Percentiles rank a stretch among this genome's conserved stretches.
Evolutionary conservation across 495 filamentous ascomycete species (phyloP).

Genomic region (Penicillium tannophilum): DNA sequence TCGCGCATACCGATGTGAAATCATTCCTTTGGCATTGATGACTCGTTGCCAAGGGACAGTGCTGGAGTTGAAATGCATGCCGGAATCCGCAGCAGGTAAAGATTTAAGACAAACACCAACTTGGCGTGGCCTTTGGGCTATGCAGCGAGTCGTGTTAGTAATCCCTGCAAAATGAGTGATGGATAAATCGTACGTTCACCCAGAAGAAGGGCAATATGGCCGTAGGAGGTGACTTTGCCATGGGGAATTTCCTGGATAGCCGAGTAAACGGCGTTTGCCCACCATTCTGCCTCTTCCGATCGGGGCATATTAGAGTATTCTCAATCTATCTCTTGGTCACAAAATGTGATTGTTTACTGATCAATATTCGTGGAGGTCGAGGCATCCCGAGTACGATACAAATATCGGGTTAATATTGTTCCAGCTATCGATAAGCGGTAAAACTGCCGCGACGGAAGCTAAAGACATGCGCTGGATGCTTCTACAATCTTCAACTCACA

Average conservation of each 20-base stretch:
- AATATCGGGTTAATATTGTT: slow-evolving; percentile 22
- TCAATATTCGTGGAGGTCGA: neutral
- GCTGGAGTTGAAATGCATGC: slow-evolving; percentile 60
- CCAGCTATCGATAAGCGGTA: slow-evolving; percentile 32
- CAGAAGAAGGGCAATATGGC: slow-evolving; percentile 79
- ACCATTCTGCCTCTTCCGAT: slow-evolving; percentile 80
- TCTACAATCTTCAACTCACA: slow-evolving; percentile 1
- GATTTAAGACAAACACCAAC: slow-evolving; percentile 89
- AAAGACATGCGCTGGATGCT: neutral
- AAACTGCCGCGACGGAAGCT: slow-evolving; percentile 10
- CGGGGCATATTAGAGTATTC: slow-evolving; percentile 58
- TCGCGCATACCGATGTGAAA: slow-evolving; percentile 71
- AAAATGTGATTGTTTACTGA: neutral
- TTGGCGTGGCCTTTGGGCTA: slow-evolving; percentile 73
- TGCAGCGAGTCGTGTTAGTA: neutral
- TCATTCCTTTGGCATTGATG: slow-evolving; percentile 80
- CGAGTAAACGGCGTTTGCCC: slow-evolving; percentile 80
- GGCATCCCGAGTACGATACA: neutral
- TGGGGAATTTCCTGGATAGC: slow-evolving; percentile 82
- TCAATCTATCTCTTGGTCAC: neutral
- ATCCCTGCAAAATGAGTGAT: neutral
- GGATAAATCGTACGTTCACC: slow-evolving; percentile 63
- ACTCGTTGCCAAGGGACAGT: slow-evolving; percentile 97
- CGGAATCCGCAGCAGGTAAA: slow-evolving; percentile 55
- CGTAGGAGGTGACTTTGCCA: slow-evolving; percentile 85